A percentile compares a stretch with the other conserved stretches of the same genome.
Conservation (phyloP, 169 alveolate species). For the Plasmodium knowlesi region DNA sequence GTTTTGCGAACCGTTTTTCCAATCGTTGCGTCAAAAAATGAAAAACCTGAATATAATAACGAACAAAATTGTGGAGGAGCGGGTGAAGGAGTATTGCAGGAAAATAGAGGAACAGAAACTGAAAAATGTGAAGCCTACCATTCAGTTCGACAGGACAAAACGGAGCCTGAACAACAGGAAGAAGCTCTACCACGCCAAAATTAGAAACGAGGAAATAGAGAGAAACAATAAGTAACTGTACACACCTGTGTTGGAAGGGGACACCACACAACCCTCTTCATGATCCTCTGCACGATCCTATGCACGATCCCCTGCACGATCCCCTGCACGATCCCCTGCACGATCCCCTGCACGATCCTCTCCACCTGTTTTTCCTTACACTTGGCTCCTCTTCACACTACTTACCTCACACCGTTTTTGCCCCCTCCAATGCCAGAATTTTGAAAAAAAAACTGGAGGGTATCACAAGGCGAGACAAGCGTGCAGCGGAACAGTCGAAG, state of each 20-base stretch:
- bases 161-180: slow-evolving; percentile 28
- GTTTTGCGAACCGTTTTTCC: not conserved
- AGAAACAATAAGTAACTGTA: slow-evolving; percentile 70
- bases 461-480: slow-evolving; percentile 39
- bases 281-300: too few species aligned
- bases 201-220: slow-evolving; percentile 52
- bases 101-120: slow-evolving; percentile 59
- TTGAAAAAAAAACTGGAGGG: slow-evolving; percentile 45
- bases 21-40: slow-evolving; percentile 2
- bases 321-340: too few species aligned
- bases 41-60: slow-evolving; percentile 39
- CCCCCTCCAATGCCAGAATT: slow-evolving; percentile 11
- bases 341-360: too few species aligned
- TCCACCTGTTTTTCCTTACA: not conserved
- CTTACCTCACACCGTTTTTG: not conserved
- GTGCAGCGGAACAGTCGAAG: not conserved
- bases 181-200: slow-evolving; percentile 36
- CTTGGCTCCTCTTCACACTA: too few species aligned
- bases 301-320: too few species aligned
- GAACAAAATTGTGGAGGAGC: slow-evolving; percentile 60
- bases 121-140: slow-evolving; percentile 42
- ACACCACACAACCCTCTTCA: too few species aligned
- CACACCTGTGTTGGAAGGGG: not conserved
- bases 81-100: slow-evolving; percentile 43
- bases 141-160: slow-evolving; percentile 17